phyloP scores from a whole-genome alignment of 495 filamentous ascomycete genomes.

The Jackrogersella minutella region DNA sequence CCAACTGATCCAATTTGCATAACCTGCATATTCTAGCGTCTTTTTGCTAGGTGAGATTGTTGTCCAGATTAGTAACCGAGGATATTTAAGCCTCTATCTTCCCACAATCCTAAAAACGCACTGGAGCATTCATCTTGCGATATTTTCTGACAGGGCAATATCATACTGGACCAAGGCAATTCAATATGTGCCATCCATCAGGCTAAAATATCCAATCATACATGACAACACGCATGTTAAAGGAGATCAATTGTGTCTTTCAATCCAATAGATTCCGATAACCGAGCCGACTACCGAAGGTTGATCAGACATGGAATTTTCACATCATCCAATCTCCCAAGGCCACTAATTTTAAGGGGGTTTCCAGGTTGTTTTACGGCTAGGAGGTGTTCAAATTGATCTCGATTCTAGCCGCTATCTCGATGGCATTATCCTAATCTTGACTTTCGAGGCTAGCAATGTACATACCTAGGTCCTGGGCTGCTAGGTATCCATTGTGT shows the following conservation, averaged over 20 bases:
- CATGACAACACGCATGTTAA: conserved; percentile 25
- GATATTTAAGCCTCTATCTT: conserved; percentile 9
- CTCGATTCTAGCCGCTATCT: too few relatives aligned
- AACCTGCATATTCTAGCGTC: conserved; percentile 6
- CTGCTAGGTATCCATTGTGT: too few relatives aligned
- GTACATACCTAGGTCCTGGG: too few relatives aligned
- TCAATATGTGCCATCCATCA: conserved; percentile 20
- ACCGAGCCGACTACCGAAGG: conserved; percentile 29
- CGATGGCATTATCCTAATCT: too few relatives aligned
- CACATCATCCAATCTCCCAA: not conserved
- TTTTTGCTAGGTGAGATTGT: not conserved
- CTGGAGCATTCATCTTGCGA: not conserved
- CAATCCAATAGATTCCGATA: conserved; percentile 15
- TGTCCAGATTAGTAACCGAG: not conserved
- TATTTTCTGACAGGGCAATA: not conserved
- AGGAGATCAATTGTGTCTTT: conserved; percentile 24
- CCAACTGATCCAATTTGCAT: conserved; percentile 10
- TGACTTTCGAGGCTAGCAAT: too few relatives aligned
- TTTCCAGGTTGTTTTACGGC: too few relatives aligned
- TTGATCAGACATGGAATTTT: not conserved
- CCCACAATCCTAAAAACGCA: not conserved
- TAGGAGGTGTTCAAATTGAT: too few relatives aligned
- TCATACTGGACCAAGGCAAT: conserved; percentile 8
- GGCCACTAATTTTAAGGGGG: not conserved
- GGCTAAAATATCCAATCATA: conserved; percentile 21